phyloP scores from a whole-genome alignment of 1,139 yeast genomes.

The Nakaseomyces kungkrabaensis region DNA sequence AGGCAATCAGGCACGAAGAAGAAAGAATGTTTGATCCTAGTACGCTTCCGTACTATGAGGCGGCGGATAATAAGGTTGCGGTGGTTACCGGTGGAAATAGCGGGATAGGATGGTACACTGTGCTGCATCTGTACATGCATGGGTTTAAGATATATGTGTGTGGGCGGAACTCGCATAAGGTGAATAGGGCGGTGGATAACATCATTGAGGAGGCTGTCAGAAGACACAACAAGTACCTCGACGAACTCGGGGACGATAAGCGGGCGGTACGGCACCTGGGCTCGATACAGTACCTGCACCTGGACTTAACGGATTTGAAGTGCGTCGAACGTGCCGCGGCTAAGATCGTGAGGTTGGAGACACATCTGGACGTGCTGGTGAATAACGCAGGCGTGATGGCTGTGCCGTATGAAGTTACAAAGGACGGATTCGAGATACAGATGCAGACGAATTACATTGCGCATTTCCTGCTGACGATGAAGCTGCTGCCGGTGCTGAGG shows the following conservation, averaged over 20 bases:
- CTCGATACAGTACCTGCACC: conserved; percentile 45
- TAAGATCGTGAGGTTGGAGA: conserved; percentile 41
- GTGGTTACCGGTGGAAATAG: conserved; percentile 73
- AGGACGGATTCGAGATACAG: conserved; percentile 71
- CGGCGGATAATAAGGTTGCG: conserved; percentile 45
- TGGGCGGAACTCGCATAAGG: conserved; percentile 53
- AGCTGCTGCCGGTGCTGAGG: conserved; percentile 47
- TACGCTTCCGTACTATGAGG: conserved; percentile 30
- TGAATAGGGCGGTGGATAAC: conserved; percentile 45
- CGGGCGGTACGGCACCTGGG: conserved; percentile 37
- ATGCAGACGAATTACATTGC: conserved; percentile 71
- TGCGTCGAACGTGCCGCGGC: conserved; percentile 50
- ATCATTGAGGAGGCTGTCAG: conserved; percentile 44
- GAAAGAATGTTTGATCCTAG: background rate
- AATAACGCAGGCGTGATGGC: conserved; percentile 84
- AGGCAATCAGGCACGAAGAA: too few relatives aligned
- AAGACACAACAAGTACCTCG: conserved; percentile 7
- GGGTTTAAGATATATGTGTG: conserved; percentile 69
- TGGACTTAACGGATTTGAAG: conserved; percentile 52
- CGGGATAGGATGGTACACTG: conserved; percentile 74
- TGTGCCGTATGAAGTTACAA: conserved; percentile 51
- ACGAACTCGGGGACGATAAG: background rate
- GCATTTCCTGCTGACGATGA: conserved; percentile 60
- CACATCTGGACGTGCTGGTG: conserved; percentile 49
- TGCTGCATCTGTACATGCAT: conserved; percentile 63